These are phyloP conservation scores for Ophiostoma pallidulum DNA, from an alignment of 2,329 filamentous ascomycete species.

Conservation along the genomic window DNA sequence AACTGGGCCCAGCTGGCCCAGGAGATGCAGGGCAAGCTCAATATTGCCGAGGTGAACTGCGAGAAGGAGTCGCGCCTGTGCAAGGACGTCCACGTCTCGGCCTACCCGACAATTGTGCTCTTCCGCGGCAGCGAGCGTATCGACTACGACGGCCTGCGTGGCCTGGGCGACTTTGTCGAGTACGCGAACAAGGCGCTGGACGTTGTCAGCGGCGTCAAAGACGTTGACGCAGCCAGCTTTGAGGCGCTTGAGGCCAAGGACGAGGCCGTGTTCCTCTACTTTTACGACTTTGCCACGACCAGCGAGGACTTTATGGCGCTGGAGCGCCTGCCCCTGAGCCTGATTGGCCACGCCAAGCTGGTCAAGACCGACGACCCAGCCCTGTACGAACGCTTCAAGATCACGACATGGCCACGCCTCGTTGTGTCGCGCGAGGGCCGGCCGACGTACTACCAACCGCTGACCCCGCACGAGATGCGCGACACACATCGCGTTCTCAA, in stretches of 20 bases:
- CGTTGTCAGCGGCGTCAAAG: constrained; percentile 63
- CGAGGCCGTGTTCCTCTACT: constrained; percentile 94
- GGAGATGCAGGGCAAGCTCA: constrained; percentile 81
- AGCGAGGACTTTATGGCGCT: constrained; percentile 84
- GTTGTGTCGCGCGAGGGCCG: constrained; percentile 83
- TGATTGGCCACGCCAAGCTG: constrained; percentile 85
- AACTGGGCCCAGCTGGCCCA: constrained; percentile 85
- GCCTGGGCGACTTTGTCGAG: constrained; percentile 77
- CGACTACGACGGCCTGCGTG: constrained; percentile 86
- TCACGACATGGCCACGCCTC: constrained; percentile 91
- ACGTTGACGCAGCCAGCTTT: constrained; percentile 69
- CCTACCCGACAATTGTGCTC: constrained; percentile 85
- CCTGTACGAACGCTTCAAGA: constrained; percentile 78
- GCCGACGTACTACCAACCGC: constrained; percentile 78
- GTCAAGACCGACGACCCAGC: constrained; percentile 79
- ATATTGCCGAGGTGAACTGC: constrained; percentile 94
- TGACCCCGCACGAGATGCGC: constrained; percentile 86
- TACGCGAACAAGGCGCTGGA: constrained; percentile 83
- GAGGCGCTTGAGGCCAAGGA: constrained; percentile 82
- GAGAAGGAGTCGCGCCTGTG: constrained; percentile 79
- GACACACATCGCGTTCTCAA: constrained; percentile 68
- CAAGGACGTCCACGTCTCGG: constrained; percentile 72
- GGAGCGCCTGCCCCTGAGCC: constrained; percentile 73
- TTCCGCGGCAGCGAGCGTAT: constrained; percentile 87
- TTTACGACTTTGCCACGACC: constrained; percentile 93